phyloP scores from a whole-genome alignment of 257 asterid genomes.

The Capsicum chinense region DNA sequence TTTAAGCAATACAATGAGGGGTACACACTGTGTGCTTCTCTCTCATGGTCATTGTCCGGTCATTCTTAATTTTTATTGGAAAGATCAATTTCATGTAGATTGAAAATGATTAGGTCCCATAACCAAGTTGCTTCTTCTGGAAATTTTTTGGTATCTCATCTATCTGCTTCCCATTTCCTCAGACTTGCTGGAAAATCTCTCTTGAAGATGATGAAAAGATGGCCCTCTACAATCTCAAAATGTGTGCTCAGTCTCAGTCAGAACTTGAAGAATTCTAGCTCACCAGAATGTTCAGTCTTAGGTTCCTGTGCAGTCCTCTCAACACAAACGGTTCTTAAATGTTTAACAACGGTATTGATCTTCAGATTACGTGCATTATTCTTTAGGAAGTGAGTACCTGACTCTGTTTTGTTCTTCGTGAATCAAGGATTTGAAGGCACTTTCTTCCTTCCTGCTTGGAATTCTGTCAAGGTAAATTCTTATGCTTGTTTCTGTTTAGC shows the following conservation, averaged over 20 bases:
- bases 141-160: constrained; percentile 33
- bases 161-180: constrained; percentile 38
- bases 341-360: constrained; percentile 71
- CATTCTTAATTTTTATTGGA: constrained; percentile 13
- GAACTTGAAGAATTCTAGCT: constrained; percentile 64
- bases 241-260: constrained; percentile 73
- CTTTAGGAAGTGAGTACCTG: constrained; percentile 32
- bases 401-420: constrained; percentile 38
- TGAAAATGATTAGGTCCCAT: constrained; percentile 22
- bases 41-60: constrained; percentile 20
- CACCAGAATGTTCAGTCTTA: constrained; percentile 87
- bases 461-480: constrained; percentile 78
- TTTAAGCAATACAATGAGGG: constrained; percentile 15
- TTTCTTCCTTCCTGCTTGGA: constrained; percentile 90
- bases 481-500: constrained; percentile 27
- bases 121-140: constrained; percentile 25
- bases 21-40: constrained; percentile 7
- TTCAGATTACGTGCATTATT: constrained; percentile 31
- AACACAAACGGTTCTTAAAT: constrained; percentile 86
- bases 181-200: constrained; percentile 85
- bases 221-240: constrained; percentile 95
- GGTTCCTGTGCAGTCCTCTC: constrained; percentile 97
- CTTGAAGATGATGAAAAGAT: constrained; percentile 88
- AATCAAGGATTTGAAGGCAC: constrained; percentile 84
- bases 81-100: constrained; percentile 10